Evolutionary conservation across 441 rosid species (phyloP).

Genomic region (Geranium incanum): DNA sequence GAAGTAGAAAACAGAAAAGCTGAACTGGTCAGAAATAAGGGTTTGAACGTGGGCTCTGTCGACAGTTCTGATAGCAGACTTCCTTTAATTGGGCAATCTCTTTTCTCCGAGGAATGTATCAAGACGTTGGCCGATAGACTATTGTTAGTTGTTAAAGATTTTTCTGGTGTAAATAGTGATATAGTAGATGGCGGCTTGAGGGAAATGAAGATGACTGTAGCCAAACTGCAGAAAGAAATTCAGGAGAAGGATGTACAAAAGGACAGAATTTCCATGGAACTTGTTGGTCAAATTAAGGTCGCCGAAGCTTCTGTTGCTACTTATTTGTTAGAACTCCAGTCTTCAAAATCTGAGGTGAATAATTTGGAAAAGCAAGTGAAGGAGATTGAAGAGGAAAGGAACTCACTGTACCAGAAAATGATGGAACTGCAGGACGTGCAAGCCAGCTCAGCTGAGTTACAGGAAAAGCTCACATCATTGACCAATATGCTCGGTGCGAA

Average conservation of each 20-base stretch:
- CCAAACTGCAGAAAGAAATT: constrained; percentile 80
- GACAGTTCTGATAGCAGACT: constrained; percentile 23
- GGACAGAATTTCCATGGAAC: constrained; percentile 79
- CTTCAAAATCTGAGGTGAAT: constrained; percentile 42
- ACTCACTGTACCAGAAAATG: constrained; percentile 47
- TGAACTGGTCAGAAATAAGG: constrained; percentile 36
- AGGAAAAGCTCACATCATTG: constrained; percentile 50
- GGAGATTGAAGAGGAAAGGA: constrained; percentile 42
- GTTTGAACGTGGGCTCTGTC: constrained; percentile 30
- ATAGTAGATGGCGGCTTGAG: constrained; percentile 44
- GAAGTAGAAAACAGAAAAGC: constrained; percentile 70
- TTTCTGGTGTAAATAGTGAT: constrained; percentile 44
- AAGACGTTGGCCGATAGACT: constrained; percentile 53
- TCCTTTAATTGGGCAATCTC: constrained; percentile 26
- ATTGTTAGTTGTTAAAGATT: constrained; percentile 42
- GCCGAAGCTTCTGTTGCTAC: constrained; percentile 72
- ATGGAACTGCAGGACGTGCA: constrained; percentile 62
- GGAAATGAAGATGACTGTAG: constrained; percentile 64
- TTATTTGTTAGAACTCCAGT: constrained; percentile 60
- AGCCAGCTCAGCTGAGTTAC: constrained; percentile 40
- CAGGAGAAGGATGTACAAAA: constrained; percentile 88
- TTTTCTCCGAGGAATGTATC: constrained; percentile 53
- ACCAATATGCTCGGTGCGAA: constrained; percentile 58
- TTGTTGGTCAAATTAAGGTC: constrained; percentile 84
- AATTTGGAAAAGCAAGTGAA: constrained; percentile 60